Conservation (phyloP, 139 green algal species). For the Eudorina sp. region DNA sequence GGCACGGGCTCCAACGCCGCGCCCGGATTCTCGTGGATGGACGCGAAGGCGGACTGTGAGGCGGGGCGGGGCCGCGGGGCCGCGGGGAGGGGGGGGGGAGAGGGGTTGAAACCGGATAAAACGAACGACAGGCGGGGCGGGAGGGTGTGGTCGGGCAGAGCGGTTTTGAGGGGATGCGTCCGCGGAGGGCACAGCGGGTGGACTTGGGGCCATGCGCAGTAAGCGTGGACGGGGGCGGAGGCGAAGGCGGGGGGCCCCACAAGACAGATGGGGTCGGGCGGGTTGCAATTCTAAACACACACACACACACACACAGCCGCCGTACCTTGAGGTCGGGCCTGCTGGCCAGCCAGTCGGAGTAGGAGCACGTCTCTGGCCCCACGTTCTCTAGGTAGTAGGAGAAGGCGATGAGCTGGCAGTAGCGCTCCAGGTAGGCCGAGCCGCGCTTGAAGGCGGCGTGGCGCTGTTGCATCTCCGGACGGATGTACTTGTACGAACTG, state of each 20-base stretch:
- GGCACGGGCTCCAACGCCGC: slow-evolving; percentile 83
- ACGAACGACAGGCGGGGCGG: too few species aligned
- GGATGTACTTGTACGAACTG: slow-evolving; percentile 66
- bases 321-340: slow-evolving; percentile 51
- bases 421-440: slow-evolving; percentile 92
- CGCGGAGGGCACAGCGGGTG: too few species aligned
- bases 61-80: not conserved
- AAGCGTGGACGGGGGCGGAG: too few species aligned
- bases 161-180: too few species aligned
- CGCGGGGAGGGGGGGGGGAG: not conserved
- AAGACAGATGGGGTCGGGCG: too few species aligned
- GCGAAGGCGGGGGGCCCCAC: too few species aligned
- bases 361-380: slow-evolving; percentile 52
- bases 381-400: slow-evolving; percentile 84
- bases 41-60: slow-evolving; percentile 60
- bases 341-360: slow-evolving; percentile 36
- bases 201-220: too few species aligned
- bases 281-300: too few species aligned
- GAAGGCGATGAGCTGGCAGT: slow-evolving; percentile 93
- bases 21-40: slow-evolving; percentile 84
- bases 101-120: too few species aligned
- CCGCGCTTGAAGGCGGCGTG: slow-evolving; percentile 88
- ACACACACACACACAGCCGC: too few species aligned
- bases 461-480: slow-evolving; percentile 67
- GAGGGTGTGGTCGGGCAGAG: not conserved